phyloP scores from a whole-genome alignment of 2,329 filamentous ascomycete species.

The Myriosclerotinia scirpicola region DNA sequence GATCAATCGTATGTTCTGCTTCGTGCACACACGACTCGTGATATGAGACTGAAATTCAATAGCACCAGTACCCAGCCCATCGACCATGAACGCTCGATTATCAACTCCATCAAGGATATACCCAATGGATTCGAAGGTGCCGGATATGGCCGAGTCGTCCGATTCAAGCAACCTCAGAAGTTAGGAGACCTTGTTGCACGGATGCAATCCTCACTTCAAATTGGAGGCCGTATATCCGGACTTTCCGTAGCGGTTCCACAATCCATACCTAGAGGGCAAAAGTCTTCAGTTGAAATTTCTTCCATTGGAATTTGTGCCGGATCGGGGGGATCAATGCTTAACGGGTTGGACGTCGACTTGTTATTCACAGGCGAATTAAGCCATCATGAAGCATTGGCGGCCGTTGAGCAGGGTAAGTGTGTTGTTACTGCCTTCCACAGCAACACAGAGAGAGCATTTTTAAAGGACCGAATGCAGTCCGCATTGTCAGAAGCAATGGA shows the following conservation, averaged over 20 bases:
- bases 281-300: conserved; percentile 48
- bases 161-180: conserved; percentile 33
- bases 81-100: conserved; percentile 30
- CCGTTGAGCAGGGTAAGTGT: conserved; percentile 78
- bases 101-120: conserved; percentile 35
- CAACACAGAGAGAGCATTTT: conserved; percentile 85
- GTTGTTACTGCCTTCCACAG: conserved; percentile 89
- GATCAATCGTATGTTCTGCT: conserved; percentile 19
- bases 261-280: conserved; percentile 26
- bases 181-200: conserved; percentile 33
- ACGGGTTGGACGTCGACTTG: conserved; percentile 69
- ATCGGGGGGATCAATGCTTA: conserved; percentile 76
- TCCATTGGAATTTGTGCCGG: conserved; percentile 88
- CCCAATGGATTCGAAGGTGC: conserved; percentile 35
- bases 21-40: not conserved
- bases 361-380: conserved; percentile 90
- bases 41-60: conserved; percentile 29
- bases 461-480: conserved; percentile 67
- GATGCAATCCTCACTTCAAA: conserved; percentile 32
- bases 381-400: conserved; percentile 87
- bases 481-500: conserved; percentile 61
- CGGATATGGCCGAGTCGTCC: conserved; percentile 41
- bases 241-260: conserved; percentile 40
- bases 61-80: conserved; percentile 8
- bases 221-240: conserved; percentile 25